Evolutionary conservation across 2,329 filamentous ascomycete genomes (phyloP).

Genomic region (Beauveria australis): DNA sequence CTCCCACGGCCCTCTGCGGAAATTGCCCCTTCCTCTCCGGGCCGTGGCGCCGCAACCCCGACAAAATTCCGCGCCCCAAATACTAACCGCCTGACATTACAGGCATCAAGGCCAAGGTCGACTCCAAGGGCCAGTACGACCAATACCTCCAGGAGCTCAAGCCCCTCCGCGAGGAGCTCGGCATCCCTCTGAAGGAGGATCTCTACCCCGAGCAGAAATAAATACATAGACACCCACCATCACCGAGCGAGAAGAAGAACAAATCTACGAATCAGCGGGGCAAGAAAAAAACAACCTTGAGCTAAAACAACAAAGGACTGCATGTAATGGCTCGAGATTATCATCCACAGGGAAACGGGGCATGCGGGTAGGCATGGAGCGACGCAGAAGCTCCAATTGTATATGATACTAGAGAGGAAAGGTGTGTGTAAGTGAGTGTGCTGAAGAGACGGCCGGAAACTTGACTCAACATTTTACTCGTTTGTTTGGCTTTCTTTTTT

Average conservation of each 20-base stretch:
- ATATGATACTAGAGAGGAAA: slow-evolving; percentile 26
- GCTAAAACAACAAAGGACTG: neutral
- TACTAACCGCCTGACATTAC: slow-evolving; percentile 7
- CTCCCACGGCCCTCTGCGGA: too few species aligned
- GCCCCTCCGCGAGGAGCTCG: slow-evolving; percentile 85
- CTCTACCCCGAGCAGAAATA: slow-evolving; percentile 65
- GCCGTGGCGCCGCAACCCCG: neutral
- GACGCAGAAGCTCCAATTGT: slow-evolving; percentile 20
- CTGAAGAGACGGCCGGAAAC: neutral
- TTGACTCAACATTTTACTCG: neutral
- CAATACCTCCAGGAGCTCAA: slow-evolving; percentile 93
- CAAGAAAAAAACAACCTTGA: neutral
- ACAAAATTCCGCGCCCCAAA: neutral
- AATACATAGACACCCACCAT: neutral
- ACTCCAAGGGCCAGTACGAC: slow-evolving; percentile 96
- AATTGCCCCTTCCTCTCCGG: too few species aligned
- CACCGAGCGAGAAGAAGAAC: neutral
- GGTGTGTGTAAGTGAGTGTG: neutral
- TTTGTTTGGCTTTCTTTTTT: neutral
- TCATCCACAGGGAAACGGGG: neutral
- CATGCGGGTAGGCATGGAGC: slow-evolving; percentile 10
- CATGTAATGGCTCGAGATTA: slow-evolving; percentile 9
- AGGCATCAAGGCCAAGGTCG: slow-evolving; percentile 99
- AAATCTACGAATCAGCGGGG: neutral
- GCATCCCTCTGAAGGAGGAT: slow-evolving; percentile 83